A percentile compares a stretch with the other conserved stretches of the same genome.
Evolutionary conservation across 2,329 filamentous ascomycete species (phyloP).

Genomic region (Tolypocladium sp.): DNA sequence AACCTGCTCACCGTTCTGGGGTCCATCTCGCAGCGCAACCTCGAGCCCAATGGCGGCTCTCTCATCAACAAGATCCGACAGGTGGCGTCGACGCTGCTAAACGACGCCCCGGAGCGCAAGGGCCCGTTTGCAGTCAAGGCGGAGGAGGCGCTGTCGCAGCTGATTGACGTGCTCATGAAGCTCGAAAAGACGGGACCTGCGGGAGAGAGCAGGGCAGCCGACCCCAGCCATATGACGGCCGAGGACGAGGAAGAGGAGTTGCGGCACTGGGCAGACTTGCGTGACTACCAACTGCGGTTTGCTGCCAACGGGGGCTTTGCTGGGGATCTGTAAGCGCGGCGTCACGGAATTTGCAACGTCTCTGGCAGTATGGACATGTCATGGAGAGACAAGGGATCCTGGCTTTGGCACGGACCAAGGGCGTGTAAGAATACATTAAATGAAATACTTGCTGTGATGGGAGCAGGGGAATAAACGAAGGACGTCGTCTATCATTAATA

Average conservation of each 20-base stretch:
- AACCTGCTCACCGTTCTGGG: conserved; percentile 67
- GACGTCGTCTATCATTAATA: not conserved
- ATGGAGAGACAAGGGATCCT: not conserved
- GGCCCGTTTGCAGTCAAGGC: conserved; percentile 43
- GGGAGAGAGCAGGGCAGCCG: conserved; percentile 18
- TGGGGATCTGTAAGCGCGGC: conserved; percentile 11
- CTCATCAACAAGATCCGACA: conserved; percentile 78
- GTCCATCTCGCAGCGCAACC: conserved; percentile 73
- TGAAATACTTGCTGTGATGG: not conserved
- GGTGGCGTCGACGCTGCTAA: conserved; percentile 71
- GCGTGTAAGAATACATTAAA: not conserved
- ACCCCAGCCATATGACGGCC: conserved; percentile 30
- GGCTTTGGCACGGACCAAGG: not conserved
- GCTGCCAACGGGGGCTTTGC: conserved; percentile 52
- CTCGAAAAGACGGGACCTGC: conserved; percentile 54
- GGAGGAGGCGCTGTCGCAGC: conserved; percentile 62
- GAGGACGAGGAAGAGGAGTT: conserved; percentile 70
- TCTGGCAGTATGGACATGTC: not conserved
- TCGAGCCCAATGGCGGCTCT: conserved; percentile 61
- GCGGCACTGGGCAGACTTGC: conserved; percentile 66
- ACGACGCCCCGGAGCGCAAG: conserved; percentile 42
- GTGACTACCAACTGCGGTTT: conserved; percentile 69
- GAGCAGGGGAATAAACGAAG: not conserved
- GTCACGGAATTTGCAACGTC: not conserved
- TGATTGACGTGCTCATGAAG: conserved; percentile 66